These are phyloP conservation scores for Cryptococcus sp. DNA, from an alignment of 1,284 basidiomycete species.

Conservation along the genomic window DNA sequence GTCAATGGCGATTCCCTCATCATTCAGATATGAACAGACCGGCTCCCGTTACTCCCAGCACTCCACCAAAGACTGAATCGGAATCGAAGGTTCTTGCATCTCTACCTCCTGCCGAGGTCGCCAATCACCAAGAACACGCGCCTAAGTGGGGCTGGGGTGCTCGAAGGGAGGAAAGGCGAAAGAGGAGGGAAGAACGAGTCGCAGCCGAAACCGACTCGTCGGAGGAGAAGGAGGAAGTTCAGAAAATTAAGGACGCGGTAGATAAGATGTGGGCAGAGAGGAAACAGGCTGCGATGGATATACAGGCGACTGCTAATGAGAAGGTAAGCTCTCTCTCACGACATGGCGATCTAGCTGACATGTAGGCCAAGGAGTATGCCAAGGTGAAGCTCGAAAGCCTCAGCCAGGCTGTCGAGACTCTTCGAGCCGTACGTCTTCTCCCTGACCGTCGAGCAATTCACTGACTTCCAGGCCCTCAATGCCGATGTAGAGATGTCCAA, in stretches of 20 bases:
- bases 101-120: too few species aligned
- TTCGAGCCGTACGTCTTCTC: slow-evolving; percentile 13
- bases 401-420: slow-evolving; percentile 10
- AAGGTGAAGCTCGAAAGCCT: slow-evolving; percentile 20
- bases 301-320: slow-evolving; percentile 10
- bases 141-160: slow-evolving; percentile 7
- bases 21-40: not conserved
- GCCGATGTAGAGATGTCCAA: not conserved
- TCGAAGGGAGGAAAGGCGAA: not conserved
- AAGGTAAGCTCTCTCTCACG: slow-evolving; percentile 3
- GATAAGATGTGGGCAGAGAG: slow-evolving; percentile 11
- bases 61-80: not conserved
- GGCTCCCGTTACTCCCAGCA: not conserved
- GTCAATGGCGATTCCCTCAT: not conserved
- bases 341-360: not conserved
- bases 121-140: not conserved
- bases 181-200: not conserved
- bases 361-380: slow-evolving; percentile 13
- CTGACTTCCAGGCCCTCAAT: not conserved
- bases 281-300: slow-evolving; percentile 5
- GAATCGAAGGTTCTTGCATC: not conserved
- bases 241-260: slow-evolving; percentile 9
- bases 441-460: too few species aligned
- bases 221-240: slow-evolving; percentile 5
- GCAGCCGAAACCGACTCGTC: not conserved